Percentiles rank a stretch among this genome's conserved stretches.
Conservation (phyloP, 768 basidiomycete genomes). For the Rhodocollybia butyracea region DNA sequence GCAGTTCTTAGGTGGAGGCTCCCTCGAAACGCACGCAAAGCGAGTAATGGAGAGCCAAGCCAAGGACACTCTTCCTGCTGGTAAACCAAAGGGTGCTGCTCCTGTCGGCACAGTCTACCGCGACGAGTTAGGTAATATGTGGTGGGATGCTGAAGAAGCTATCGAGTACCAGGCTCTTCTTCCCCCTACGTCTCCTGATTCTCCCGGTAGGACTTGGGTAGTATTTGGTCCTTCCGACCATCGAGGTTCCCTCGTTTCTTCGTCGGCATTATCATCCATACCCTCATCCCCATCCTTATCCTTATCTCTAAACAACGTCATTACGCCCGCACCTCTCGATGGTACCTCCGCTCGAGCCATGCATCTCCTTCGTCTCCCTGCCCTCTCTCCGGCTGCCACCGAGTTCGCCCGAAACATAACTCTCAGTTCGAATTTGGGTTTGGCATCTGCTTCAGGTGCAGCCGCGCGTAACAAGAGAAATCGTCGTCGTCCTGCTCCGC, state of each 20-base stretch:
- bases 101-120: not conserved
- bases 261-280: not conserved
- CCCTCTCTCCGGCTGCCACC: too few species aligned
- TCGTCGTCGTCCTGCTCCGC: slow-evolving; percentile 10
- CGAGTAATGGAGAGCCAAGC: slow-evolving; percentile 8
- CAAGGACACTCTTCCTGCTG: not conserved
- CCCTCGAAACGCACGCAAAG: slow-evolving; percentile 4
- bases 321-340: slow-evolving; percentile 2
- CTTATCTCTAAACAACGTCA: not conserved
- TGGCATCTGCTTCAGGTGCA: not conserved
- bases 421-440: not conserved
- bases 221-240: not conserved
- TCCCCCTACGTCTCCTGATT: not conserved
- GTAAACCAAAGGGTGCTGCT: not conserved
- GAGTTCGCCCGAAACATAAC: too few species aligned
- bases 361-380: slow-evolving; percentile 4
- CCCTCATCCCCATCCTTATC: not conserved
- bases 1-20: slow-evolving; percentile 8
- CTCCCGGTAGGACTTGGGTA: not conserved
- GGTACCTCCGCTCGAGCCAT: not conserved
- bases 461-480: slow-evolving; percentile 3
- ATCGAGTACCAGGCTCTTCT: slow-evolving; percentile 8
- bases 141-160: slow-evolving; percentile 9
- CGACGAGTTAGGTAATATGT: slow-evolving; percentile 1
- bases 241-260: not conserved